phyloP scores from a whole-genome alignment of 129 eudicot species.

The Gnaphalium uliginosum region DNA sequence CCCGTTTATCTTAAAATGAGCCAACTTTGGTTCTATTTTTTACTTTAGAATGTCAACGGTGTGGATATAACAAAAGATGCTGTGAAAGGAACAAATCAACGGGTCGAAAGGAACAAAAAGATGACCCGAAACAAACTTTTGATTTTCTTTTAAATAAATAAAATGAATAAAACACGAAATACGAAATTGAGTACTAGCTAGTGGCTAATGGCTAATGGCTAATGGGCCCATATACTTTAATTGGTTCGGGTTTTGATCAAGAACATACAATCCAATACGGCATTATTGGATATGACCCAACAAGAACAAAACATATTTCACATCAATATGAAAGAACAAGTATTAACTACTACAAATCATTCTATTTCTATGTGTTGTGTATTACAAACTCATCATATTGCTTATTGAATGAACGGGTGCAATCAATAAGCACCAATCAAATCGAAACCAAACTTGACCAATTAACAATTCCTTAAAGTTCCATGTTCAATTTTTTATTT shows the following conservation, averaged over 20 bases:
- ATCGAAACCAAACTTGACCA: not conserved
- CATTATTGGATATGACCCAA: conserved; percentile 22
- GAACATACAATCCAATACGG: conserved; percentile 16
- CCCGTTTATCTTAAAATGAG: not conserved
- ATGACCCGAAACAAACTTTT: too few species aligned
- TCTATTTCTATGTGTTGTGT: too few species aligned
- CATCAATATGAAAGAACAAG: conserved; percentile 2
- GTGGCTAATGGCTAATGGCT: not conserved
- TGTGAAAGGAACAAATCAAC: too few species aligned
- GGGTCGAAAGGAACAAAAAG: too few species aligned
- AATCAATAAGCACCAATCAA: not conserved
- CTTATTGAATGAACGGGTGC: not conserved
- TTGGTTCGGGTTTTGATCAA: conserved; percentile 22
- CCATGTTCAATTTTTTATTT: too few species aligned
- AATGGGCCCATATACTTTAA: conserved; percentile 25
- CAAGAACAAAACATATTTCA: conserved; percentile 16
- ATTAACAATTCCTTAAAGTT: too few species aligned
- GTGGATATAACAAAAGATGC: too few species aligned
- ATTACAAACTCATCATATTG: not conserved
- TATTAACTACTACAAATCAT: not conserved
- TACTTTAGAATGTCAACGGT: too few species aligned
- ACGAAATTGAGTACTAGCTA: not conserved
- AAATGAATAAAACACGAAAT: too few species aligned
- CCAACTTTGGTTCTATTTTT: not conserved
- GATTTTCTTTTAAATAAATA: too few species aligned